Percentiles rank a stretch among this genome's conserved stretches.
phyloP scores from a whole-genome alignment of 257 asterid species.

The Plantago major region DNA sequence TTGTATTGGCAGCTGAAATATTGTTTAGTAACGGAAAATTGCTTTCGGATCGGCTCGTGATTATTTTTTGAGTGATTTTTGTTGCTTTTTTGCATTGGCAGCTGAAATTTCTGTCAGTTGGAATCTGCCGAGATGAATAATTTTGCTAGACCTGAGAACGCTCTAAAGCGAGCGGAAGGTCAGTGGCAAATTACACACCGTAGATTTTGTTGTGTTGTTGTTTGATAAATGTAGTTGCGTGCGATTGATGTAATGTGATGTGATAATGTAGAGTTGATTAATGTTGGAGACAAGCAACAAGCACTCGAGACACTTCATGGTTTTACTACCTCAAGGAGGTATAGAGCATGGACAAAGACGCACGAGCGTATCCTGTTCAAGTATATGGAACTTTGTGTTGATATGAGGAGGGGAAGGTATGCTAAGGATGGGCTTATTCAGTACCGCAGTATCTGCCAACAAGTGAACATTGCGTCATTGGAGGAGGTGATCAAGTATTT shows the following conservation, averaged over 20 bases:
- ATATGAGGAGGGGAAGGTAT: constrained; percentile 92
- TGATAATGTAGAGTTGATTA: constrained; percentile 68
- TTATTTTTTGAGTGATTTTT: too few relatives aligned
- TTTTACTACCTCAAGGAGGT: constrained; percentile 81
- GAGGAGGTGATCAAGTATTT: constrained; percentile 97
- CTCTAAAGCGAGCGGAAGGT: constrained; percentile 59
- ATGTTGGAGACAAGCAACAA: constrained; percentile 90
- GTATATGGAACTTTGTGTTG: constrained; percentile 91
- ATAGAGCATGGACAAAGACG: constrained; percentile 90
- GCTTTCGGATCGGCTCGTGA: too few relatives aligned
- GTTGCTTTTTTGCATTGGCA: background rate
- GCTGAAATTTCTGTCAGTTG: background rate
- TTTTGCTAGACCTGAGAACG: constrained; percentile 55
- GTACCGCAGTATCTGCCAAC: constrained; percentile 92
- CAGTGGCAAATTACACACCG: background rate
- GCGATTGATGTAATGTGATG: background rate
- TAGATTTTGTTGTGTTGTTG: background rate
- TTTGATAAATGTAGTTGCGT: background rate
- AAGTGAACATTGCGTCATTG: constrained; percentile 74
- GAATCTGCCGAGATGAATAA: constrained; percentile 32
- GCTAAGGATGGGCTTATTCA: constrained; percentile 96
- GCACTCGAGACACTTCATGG: constrained; percentile 86
- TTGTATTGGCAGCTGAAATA: too few relatives aligned
- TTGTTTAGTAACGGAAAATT: constrained; percentile 18
- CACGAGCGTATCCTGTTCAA: constrained; percentile 86